Evolutionary conservation across 495 filamentous ascomycete species (phyloP).

Genomic region (Aspergillus incahuasiensis): DNA sequence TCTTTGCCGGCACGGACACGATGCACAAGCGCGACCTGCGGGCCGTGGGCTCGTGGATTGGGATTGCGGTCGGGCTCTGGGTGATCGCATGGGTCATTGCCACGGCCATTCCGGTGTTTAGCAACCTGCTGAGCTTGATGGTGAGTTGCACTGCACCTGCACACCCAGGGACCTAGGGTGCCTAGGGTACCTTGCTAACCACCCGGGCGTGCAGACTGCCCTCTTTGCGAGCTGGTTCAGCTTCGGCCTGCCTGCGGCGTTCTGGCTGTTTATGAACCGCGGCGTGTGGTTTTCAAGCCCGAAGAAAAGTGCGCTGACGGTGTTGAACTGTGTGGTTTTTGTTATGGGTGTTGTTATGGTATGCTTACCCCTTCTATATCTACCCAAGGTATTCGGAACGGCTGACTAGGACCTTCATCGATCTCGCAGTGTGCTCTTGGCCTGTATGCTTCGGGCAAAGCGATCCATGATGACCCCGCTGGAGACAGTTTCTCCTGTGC

Average conservation of each 20-base stretch:
- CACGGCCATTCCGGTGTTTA: slow-evolving; percentile 68
- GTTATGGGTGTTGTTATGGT: slow-evolving; percentile 34
- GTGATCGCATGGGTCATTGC: slow-evolving; percentile 67
- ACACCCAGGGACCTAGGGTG: not conserved
- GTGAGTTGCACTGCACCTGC: too few relatives aligned
- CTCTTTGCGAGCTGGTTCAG: slow-evolving; percentile 35
- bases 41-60: slow-evolving; percentile 50
- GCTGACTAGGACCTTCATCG: not conserved
- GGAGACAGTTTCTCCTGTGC: slow-evolving; percentile 40
- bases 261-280: slow-evolving; percentile 41
- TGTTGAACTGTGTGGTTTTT: slow-evolving; percentile 29
- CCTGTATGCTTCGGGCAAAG: slow-evolving; percentile 40
- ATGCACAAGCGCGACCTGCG: slow-evolving; percentile 57
- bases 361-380: slow-evolving; percentile 2
- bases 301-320: slow-evolving; percentile 32
- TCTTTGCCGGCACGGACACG: slow-evolving; percentile 52
- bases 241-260: slow-evolving; percentile 38
- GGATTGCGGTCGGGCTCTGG: slow-evolving; percentile 53
- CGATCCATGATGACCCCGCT: slow-evolving; percentile 34
- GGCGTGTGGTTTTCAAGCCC: slow-evolving; percentile 31
- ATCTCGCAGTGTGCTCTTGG: slow-evolving; percentile 35
- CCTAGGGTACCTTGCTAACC: too few relatives aligned
- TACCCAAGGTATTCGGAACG: too few relatives aligned
- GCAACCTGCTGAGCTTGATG: slow-evolving; percentile 55
- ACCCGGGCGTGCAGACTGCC: slow-evolving; percentile 24